phyloP scores from a whole-genome alignment of 2,329 filamentous ascomycete species.

The Exutisphaerella laricina region DNA sequence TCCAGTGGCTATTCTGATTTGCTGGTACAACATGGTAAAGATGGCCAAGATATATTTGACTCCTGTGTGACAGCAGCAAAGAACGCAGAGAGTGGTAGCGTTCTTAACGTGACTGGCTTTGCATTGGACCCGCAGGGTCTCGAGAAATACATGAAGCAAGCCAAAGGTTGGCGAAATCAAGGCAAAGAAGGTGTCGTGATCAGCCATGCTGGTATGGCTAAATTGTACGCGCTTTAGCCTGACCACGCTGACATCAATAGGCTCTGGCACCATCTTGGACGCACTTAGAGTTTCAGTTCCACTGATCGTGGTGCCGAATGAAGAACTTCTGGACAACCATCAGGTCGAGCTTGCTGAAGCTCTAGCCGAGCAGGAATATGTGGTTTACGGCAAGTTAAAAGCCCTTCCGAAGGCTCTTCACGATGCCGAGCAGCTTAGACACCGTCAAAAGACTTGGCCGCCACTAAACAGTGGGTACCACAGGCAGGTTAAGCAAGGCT shows the following conservation, averaged over 20 bases:
- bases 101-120: constrained; percentile 55
- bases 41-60: constrained; percentile 53
- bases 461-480: constrained; percentile 43
- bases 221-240: neutral
- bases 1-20: constrained; percentile 63
- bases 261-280: constrained; percentile 83
- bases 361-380: constrained; percentile 68
- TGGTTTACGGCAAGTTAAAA: constrained; percentile 64
- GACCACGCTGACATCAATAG: constrained; percentile 43
- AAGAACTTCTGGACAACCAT: constrained; percentile 77
- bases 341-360: constrained; percentile 80
- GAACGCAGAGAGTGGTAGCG: constrained; percentile 14
- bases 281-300: constrained; percentile 67
- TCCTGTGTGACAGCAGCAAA: constrained; percentile 27
- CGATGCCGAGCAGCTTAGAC: constrained; percentile 45
- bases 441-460: constrained; percentile 45
- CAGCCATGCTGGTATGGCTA: constrained; percentile 73
- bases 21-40: constrained; percentile 73
- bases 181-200: constrained; percentile 65
- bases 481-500: constrained; percentile 34
- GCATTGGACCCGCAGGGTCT: constrained; percentile 60
- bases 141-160: constrained; percentile 52
- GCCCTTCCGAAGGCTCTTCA: constrained; percentile 44
- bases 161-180: constrained; percentile 37
- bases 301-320: constrained; percentile 86